Percentiles rank a stretch among this genome's conserved stretches.
Conservation (phyloP, 1,139 yeast species). For the Yamadazyma blattariae region DNA sequence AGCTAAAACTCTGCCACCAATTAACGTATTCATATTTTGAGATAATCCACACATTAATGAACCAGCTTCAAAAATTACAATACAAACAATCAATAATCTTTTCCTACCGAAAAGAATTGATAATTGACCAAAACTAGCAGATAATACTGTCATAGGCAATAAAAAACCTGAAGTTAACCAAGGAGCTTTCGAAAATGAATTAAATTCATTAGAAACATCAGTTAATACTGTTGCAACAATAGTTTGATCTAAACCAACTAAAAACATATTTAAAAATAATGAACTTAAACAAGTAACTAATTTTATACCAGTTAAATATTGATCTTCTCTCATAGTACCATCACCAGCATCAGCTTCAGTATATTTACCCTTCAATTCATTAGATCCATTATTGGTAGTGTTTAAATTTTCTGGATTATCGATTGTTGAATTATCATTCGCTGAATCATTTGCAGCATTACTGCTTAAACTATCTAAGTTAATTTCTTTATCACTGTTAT, state of each 20-base stretch:
- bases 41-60: conserved; percentile 39
- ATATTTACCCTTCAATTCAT: conserved; percentile 15
- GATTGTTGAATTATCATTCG: no score
- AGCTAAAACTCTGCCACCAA: conserved; percentile 37
- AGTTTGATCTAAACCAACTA: conserved; percentile 41
- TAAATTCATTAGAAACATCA: conserved; percentile 35
- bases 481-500: no score
- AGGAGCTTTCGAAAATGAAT: conserved; percentile 52
- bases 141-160: conserved; percentile 36
- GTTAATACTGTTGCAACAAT: conserved; percentile 38
- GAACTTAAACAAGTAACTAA: conserved; percentile 26
- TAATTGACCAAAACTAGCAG: conserved; percentile 38
- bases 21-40: conserved; percentile 30
- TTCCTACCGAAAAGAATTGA: conserved; percentile 49
- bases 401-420: no score
- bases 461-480: no score
- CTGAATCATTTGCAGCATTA: no score
- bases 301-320: conserved; percentile 29
- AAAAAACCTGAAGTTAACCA: conserved; percentile 64
- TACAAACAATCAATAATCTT: conserved; percentile 31
- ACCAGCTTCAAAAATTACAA: conserved; percentile 36
- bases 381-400: no score
- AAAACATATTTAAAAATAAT: conserved; percentile 28
- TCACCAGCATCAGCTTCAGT: conserved; percentile 42
- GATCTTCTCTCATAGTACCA: conserved; percentile 39